Conservation (phyloP, 2,329 filamentous ascomycete species). For the Chrysoporthe cubensis region DNA sequence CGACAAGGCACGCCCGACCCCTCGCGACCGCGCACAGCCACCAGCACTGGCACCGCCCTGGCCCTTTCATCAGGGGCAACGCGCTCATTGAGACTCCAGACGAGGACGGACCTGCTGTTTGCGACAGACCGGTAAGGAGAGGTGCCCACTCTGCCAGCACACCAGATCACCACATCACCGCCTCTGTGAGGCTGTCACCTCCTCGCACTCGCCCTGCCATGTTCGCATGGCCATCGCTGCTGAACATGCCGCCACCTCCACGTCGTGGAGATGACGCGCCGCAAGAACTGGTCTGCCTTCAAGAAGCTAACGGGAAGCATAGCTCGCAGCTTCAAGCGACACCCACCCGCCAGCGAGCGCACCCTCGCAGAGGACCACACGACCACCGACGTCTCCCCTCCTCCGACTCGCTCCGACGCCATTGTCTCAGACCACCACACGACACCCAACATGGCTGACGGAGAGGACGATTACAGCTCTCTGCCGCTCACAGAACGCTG, state of each 20-base stretch:
- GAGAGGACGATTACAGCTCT: constrained; percentile 81
- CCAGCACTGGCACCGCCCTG: background rate
- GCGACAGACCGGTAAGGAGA: constrained; percentile 25
- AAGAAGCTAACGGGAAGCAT: constrained; percentile 25
- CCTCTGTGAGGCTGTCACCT: background rate
- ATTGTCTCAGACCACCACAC: background rate
- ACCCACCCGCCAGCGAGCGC: background rate
- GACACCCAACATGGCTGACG: constrained; percentile 68
- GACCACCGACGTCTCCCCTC: background rate
- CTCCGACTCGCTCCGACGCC: background rate
- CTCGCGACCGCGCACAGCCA: background rate
- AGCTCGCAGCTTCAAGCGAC: constrained; percentile 21
- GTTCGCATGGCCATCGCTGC: background rate
- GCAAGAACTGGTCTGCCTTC: constrained; percentile 18
- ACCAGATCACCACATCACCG: constrained; percentile 7
- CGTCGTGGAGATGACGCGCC: constrained; percentile 20
- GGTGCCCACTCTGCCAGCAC: constrained; percentile 19
- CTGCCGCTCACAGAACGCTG: constrained; percentile 81
- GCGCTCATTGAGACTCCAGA: background rate
- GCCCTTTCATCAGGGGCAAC: constrained; percentile 11
- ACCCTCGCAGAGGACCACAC: constrained; percentile 10
- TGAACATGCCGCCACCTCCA: constrained; percentile 8
- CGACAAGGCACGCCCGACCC: constrained; percentile 11
- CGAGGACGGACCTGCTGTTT: constrained; percentile 9
- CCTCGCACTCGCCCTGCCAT: background rate